Percentiles rank a stretch among this genome's conserved stretches.
phyloP scores from a whole-genome alignment of 208 protist genomes.

The Trichomonas tenax region DNA sequence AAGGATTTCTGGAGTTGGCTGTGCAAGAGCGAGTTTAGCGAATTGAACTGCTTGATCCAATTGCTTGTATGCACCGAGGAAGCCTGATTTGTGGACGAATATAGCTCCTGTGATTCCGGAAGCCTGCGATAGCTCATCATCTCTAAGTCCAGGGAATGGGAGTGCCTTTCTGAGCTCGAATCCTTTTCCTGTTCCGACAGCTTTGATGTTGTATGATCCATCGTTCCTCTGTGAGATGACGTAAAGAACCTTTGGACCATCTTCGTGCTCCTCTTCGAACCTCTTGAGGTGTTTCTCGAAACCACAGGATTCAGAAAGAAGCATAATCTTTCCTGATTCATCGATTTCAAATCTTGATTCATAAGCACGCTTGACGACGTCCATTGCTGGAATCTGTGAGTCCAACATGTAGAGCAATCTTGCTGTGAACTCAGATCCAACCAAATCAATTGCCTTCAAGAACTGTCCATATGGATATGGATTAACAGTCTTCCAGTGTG shows the following conservation, averaged over 20 bases:
- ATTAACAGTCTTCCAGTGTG: neutral
- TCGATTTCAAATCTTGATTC: neutral
- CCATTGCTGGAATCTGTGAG: neutral
- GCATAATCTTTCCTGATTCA: neutral
- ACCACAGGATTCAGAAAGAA: neutral
- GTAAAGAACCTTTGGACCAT: neutral
- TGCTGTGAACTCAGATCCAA: neutral
- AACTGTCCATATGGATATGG: neutral
- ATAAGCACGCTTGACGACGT: neutral
- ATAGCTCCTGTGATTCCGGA: neutral
- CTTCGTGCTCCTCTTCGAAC: neutral
- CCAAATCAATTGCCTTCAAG: neutral
- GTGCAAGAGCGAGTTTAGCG: neutral
- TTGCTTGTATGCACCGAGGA: neutral
- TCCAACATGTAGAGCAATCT: neutral
- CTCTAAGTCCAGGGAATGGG: neutral
- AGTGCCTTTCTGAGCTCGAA: neutral
- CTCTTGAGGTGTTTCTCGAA: neutral
- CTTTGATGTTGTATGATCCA: neutral
- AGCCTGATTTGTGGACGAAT: neutral
- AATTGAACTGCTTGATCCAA: neutral
- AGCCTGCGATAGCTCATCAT: neutral
- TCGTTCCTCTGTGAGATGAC: neutral
- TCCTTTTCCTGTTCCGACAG: neutral
- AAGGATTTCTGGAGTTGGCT: neutral